phyloP scores from a whole-genome alignment of 805 yeast genomes.

The Nakazawaea ambrosiae region DNA sequence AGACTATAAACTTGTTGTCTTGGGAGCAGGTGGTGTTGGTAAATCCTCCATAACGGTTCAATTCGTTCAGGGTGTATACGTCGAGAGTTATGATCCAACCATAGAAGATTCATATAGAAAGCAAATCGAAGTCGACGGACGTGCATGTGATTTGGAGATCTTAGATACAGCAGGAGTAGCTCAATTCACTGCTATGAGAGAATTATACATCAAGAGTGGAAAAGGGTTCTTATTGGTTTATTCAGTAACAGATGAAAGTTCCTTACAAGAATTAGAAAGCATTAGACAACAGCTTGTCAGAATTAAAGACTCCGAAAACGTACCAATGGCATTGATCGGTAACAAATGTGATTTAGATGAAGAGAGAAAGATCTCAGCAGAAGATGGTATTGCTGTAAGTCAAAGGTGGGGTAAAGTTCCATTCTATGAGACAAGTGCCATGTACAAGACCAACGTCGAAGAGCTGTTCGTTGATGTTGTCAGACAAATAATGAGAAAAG shows the following conservation, averaged over 20 bases:
- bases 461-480: slow-evolving; percentile 87
- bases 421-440: slow-evolving; percentile 91
- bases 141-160: slow-evolving; percentile 79
- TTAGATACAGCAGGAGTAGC: slow-evolving; percentile 64
- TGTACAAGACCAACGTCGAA: slow-evolving; percentile 81
- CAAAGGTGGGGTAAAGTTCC: slow-evolving; percentile 87
- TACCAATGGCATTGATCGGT: slow-evolving; percentile 88
- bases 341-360: slow-evolving; percentile 81
- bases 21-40: slow-evolving; percentile 98
- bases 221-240: slow-evolving; percentile 61
- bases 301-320: slow-evolving; percentile 68
- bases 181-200: slow-evolving; percentile 94
- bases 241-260: slow-evolving; percentile 53
- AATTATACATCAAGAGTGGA: slow-evolving; percentile 79
- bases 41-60: slow-evolving; percentile 91
- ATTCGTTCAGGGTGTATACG: slow-evolving; percentile 83
- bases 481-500: slow-evolving; percentile 80
- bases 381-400: slow-evolving; percentile 77
- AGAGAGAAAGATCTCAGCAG: slow-evolving; percentile 70
- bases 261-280: slow-evolving; percentile 71
- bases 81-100: slow-evolving; percentile 93
- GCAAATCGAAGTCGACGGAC: slow-evolving; percentile 81
- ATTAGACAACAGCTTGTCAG: slow-evolving; percentile 79
- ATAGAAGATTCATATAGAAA: slow-evolving; percentile 93
- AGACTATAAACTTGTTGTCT: slow-evolving; percentile 85